These are phyloP conservation scores for Penicillium canescens DNA, from an alignment of 495 filamentous ascomycete genomes.

Conservation along the genomic window DNA sequence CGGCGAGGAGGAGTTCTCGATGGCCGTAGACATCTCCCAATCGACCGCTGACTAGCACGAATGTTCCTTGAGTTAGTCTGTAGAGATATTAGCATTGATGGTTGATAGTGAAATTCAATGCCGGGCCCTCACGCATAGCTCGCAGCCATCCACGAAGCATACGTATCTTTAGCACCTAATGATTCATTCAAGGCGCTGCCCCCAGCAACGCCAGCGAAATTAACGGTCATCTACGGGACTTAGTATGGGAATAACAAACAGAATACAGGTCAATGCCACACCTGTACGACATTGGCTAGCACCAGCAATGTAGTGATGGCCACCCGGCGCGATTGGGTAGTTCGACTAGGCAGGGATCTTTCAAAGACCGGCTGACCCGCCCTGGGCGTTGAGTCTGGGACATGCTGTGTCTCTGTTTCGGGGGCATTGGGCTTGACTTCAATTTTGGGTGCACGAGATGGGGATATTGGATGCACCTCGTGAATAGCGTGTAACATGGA, in stretches of 20 bases:
- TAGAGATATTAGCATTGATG: neutral
- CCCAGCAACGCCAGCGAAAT: constrained; percentile 32
- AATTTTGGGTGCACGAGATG: too few relatives aligned
- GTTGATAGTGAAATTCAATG: neutral
- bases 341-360: constrained; percentile 9
- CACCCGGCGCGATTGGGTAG: constrained; percentile 19
- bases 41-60: constrained; percentile 49
- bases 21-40: constrained; percentile 53
- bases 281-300: constrained; percentile 32
- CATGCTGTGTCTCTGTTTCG: neutral
- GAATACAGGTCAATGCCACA: neutral
- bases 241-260: neutral
- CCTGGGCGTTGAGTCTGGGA: neutral
- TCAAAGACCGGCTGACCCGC: constrained; percentile 25
- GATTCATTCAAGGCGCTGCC: constrained; percentile 26
- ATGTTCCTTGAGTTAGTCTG: constrained; percentile 50
- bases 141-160: constrained; percentile 32
- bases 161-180: constrained; percentile 19
- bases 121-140: constrained; percentile 26
- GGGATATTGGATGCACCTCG: too few relatives aligned
- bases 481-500: too few relatives aligned
- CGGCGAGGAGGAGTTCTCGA: constrained; percentile 42
- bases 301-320: constrained; percentile 23
- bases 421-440: too few relatives aligned
- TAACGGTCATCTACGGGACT: constrained; percentile 27